Evolutionary conservation across 2,329 filamentous ascomycete species (phyloP), one percentile per base, ranked within the genome.

Genomic region (Curvularia sp.): DNA sequence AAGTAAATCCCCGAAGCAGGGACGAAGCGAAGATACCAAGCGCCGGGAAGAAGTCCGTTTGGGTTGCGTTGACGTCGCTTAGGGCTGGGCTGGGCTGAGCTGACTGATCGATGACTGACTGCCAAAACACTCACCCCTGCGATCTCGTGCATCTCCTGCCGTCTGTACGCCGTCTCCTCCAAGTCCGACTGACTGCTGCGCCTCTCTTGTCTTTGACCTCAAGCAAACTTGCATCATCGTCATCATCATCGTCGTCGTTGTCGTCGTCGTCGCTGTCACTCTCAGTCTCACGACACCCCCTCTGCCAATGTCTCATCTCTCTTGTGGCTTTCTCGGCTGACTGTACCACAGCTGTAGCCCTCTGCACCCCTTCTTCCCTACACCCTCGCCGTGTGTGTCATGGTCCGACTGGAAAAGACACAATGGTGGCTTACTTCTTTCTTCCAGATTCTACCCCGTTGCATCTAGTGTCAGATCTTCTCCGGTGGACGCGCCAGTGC

Each of bases 1-100:
- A 45, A 39, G 47, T 18, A 55, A 55, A 30, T 18, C 36, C 39
- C 47, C 53, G 53, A 45, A 10, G 25, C 47, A 19, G 25, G 53
- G 46, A 49, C 53, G 19, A n/a, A 30, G 45, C 25, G 34, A 32
- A 15, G 27, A 21, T 49, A 46, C 28, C 28, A 55, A 15, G 19
- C 21, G 34, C 36, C 27, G 36, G 46, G 36, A 25, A 18, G 6
- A 36, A 18, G 34, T 36, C 34, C 15, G 34, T n/a, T n/a, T n/a
- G n/a, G n/a, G n/a, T n/a, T n/a, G n/a, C n/a, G n/a, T 36, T n/a
- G 34, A n/a, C 34, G 21, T 36, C 8, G 38, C 27, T 21, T 55
- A 27, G 47, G 27, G 21, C 19, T 45, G 38, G 5, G 42, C 25
- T 13, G 9, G 42, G 23, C 42, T 45, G 25, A 28, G 45, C 45